A percentile compares a stretch with the other conserved stretches of the same genome.
Conservation (phyloP, 805 yeast genomes). For the Schizosaccharomyces octosporus region DNA sequence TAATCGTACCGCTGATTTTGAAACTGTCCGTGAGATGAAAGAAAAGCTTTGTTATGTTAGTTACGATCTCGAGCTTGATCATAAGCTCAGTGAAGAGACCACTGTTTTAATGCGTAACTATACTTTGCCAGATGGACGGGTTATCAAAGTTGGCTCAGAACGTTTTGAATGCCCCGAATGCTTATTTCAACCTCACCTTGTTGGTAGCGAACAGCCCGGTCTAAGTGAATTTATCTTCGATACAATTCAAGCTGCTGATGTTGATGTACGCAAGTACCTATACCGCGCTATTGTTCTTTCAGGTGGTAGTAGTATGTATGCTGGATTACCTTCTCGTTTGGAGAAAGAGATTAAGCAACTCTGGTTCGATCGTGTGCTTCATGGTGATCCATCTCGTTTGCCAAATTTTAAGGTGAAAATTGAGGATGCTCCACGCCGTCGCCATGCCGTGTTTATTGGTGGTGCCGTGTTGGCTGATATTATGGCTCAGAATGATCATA, state of each 20-base stretch:
- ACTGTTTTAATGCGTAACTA: slow-evolving; percentile 76
- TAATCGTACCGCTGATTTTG: slow-evolving; percentile 97
- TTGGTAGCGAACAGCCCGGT: slow-evolving; percentile 91
- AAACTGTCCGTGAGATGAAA: slow-evolving; percentile 80
- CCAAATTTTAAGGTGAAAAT: slow-evolving; percentile 77
- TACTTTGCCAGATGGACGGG: slow-evolving; percentile 94
- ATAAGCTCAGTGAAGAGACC: slow-evolving; percentile 75
- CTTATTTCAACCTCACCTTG: slow-evolving; percentile 82
- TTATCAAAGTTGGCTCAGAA: slow-evolving; percentile 81
- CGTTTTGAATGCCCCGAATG: slow-evolving; percentile 94
- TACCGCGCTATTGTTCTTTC: slow-evolving; percentile 82
- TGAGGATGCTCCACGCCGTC: slow-evolving; percentile 96
- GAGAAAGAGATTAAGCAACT: slow-evolving; percentile 91
- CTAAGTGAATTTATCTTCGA: slow-evolving; percentile 80
- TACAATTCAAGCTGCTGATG: slow-evolving; percentile 82
- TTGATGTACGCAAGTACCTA: slow-evolving; percentile 70
- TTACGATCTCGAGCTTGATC: slow-evolving; percentile 75
- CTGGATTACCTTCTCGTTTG: slow-evolving; percentile 84
- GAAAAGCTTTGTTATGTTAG: slow-evolving; percentile 91
- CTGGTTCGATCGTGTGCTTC: slow-evolving; percentile 74
- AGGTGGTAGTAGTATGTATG: slow-evolving; percentile 97
- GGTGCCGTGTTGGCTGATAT: slow-evolving; percentile 95
- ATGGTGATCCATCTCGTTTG: slow-evolving; percentile 65
- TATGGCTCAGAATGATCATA: slow-evolving; percentile 94
- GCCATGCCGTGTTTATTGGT: slow-evolving; percentile 95